Evolutionary conservation across 2,329 filamentous ascomycete species (phyloP).

Genomic region (Clonostachys rhizophaga): DNA sequence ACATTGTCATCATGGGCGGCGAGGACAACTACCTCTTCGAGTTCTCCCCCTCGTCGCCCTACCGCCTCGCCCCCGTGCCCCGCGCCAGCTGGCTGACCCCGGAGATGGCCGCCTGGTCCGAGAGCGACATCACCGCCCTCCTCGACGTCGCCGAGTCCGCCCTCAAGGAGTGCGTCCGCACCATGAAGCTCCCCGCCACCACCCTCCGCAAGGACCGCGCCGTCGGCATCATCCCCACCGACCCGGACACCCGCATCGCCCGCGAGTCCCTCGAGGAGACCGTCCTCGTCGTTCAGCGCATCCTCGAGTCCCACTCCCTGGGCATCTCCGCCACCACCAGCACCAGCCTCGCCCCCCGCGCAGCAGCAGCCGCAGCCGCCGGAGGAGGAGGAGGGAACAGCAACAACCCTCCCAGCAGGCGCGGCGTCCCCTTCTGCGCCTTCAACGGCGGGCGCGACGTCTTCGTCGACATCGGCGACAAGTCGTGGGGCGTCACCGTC

Average conservation of each 20-base stretch:
- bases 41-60: conserved; percentile 59
- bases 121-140: conserved; percentile 72
- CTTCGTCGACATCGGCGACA: conserved; percentile 98
- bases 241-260: conserved; percentile 61
- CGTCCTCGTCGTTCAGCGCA: conserved; percentile 89
- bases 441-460: conserved; percentile 98
- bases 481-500: conserved; percentile 89
- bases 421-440: conserved; percentile 79
- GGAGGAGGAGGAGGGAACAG: conserved; percentile 5
- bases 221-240: conserved; percentile 68
- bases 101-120: conserved; percentile 73
- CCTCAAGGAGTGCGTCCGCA: conserved; percentile 74
- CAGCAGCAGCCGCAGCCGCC: conserved; percentile 17
- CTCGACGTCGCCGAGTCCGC: conserved; percentile 86
- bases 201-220: conserved; percentile 86
- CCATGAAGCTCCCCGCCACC: conserved; percentile 72
- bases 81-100: conserved; percentile 68
- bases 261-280: conserved; percentile 94
- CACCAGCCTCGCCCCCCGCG: conserved; percentile 45
- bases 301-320: conserved; percentile 72
- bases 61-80: conserved; percentile 65
- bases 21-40: conserved; percentile 95
- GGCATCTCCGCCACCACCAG: conserved; percentile 1
- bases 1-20: conserved; percentile 87
- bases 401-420: too few relatives aligned